A percentile compares a stretch with the other conserved stretches of the same genome.
phyloP scores from a whole-genome alignment of 352 stramenopile genomes.

The Pythium sukuiense region DNA sequence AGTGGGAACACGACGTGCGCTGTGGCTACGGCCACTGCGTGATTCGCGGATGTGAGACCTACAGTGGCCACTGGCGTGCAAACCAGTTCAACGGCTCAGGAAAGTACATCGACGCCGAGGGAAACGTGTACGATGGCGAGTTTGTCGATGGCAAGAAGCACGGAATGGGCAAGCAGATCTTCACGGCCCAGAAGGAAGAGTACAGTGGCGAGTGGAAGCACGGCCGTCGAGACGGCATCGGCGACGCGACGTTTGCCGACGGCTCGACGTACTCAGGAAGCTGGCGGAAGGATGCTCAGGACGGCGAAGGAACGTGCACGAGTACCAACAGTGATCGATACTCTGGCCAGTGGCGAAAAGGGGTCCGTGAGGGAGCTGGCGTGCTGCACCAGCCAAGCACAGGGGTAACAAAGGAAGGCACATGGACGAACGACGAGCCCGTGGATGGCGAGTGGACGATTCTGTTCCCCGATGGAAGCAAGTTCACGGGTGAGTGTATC shows the following conservation, averaged over 20 bases:
- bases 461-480: constrained; percentile 69
- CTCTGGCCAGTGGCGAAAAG: constrained; percentile 64
- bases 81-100: constrained; percentile 81
- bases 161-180: constrained; percentile 57
- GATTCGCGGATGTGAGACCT: constrained; percentile 73
- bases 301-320: constrained; percentile 67
- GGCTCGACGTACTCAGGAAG: constrained; percentile 58
- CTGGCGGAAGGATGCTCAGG: constrained; percentile 51
- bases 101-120: constrained; percentile 81
- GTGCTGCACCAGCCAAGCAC: constrained; percentile 44
- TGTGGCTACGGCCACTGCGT: constrained; percentile 73
- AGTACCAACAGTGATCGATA: constrained; percentile 60
- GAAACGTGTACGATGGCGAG: constrained; percentile 82
- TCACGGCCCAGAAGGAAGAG: constrained; percentile 34
- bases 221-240: constrained; percentile 56
- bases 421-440: constrained; percentile 54
- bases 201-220: constrained; percentile 68
- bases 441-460: constrained; percentile 78
- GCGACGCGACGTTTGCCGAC: constrained; percentile 51
- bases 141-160: constrained; percentile 76
- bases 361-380: constrained; percentile 51
- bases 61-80: constrained; percentile 64
- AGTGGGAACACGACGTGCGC: constrained; percentile 60
- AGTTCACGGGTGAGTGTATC: constrained; percentile 71
- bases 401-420: constrained; percentile 66